Base-by-base conservation (phyloP, 75 land plant species). In the Isoetes taiwanensis region DNA sequence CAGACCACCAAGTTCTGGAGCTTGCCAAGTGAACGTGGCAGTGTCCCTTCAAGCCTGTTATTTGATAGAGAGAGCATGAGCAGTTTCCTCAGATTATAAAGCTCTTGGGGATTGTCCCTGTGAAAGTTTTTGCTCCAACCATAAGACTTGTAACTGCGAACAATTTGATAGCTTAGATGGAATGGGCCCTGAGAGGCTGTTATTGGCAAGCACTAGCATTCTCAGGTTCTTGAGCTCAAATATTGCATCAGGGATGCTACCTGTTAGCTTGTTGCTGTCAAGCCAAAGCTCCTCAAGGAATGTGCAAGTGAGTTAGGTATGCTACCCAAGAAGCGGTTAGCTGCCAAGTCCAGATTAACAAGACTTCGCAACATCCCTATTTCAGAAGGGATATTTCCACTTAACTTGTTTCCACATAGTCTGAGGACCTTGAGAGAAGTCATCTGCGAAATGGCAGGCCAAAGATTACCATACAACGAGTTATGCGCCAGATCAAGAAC, bases 61-160 rank as follows among this genome's bases (percentile, higher is more conserved):
- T 19, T 19, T 6, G 50, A 16, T 6, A 46, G 16, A 16, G 50
- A 46, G 12, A 46, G 50, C 50, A 46, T 46, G 50, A 46, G 50
- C 16, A 46, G 50, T 6, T 19, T 46, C 12, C 21, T 6, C 4
- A 46, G 50, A 6, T 19, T 19, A n/a, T 23, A 16, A 16, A 46
- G 25, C 19, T 46, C 50, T 19, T 6, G 5, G 50, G 23, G 16
- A 46, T 46, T 23, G 16, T 6, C 21, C 50, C 50, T 4, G 50
- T 19, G 50, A 46, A 46, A 23, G 16, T 46, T 46, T 46, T 23
- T 46, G 50, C 50, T 46, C 50, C 50, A 46, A 23, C 50, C 50
- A 46, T 4, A 46, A 23, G 8, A 46, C 50, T 23, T 46, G 25
- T 6, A 46, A 23, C 25, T 19, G 16, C 50, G 16, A 19, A 23